Evolutionary conservation across 2,329 filamentous ascomycete genomes (phyloP), one percentile per base, ranked within the genome.

Genomic region (Calonectria naviculata): DNA sequence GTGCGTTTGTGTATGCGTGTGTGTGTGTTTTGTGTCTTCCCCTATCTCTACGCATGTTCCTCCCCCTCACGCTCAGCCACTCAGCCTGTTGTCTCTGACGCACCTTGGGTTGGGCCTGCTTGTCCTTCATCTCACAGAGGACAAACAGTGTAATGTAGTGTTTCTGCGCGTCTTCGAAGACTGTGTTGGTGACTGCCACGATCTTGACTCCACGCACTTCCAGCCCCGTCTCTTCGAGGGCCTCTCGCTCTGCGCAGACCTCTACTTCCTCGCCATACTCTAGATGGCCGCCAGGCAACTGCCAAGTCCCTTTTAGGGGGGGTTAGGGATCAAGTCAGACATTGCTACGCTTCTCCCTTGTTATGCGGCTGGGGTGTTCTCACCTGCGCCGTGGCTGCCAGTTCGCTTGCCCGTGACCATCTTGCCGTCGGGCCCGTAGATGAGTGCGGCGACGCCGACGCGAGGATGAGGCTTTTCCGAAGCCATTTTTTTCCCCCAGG

Each of bases 71-170:
- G 17, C 47, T 29, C 52, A 24, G 31, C 31, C 21, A 9, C 31
- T 56, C 31, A 31, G 21, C 31, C 19, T 56, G 13, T 38, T 58
- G 31, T 26, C 13, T 38, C 36, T 19, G 75, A 81, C 86, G 77
- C 70, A 93, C 92, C 85, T 87, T 67, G 0, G 92, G 88, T 73
- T 89, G 80, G 29, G 86, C 85, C 0, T 77, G 73, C 19, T 86
- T 83, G 29, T 90, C 86, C 0, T 83, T 78, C 74, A 89, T 83
- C 52, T 81, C 82, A 47, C 89, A 90, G 0, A 84, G 83, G 72
- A 94, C 89, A 74, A 94, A 95, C 3, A 95, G 80, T 0, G 94
- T 95, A 62, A 95, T 86, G 78, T 95, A 96, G 79, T 96, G 93
- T 81, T 92, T 94, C 0, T 82, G 82, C n/a, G 88, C 86, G 0